These are phyloP conservation scores for Coriaria nepalensis DNA, from an alignment of 306 rosid genomes.

Conservation along the genomic window DNA sequence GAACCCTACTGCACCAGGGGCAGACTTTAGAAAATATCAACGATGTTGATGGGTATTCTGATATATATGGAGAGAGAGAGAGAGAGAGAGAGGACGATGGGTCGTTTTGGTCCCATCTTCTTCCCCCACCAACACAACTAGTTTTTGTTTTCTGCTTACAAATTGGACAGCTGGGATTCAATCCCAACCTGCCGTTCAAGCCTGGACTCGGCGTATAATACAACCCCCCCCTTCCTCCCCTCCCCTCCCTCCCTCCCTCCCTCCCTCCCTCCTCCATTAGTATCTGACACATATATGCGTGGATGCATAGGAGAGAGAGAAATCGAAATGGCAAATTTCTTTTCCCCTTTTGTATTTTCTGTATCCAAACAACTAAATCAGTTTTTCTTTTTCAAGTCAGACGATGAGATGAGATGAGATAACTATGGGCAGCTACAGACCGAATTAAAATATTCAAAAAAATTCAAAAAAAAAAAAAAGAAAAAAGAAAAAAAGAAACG, in stretches of 20 bases:
- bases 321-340: conserved; percentile 6
- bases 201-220: conserved; percentile 30
- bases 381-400: neutral
- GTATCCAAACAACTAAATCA: conserved; percentile 8
- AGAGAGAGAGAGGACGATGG: conserved; percentile 34
- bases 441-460: neutral
- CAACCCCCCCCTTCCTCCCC: too few relatives aligned
- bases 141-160: neutral
- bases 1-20: conserved; percentile 16
- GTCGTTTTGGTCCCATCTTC: conserved; percentile 77
- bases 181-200: conserved; percentile 54
- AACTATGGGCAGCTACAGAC: conserved; percentile 10
- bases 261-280: conserved; percentile 26
- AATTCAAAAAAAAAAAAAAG: neutral
- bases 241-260: too few relatives aligned
- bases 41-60: conserved; percentile 63
- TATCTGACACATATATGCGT: conserved; percentile 35
- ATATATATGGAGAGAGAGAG: conserved; percentile 29
- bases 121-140: conserved; percentile 23
- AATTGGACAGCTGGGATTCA: conserved; percentile 57
- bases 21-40: conserved; percentile 28
- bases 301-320: conserved; percentile 32
- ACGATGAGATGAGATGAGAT: conserved; percentile 7
- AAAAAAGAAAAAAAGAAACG: too few relatives aligned
- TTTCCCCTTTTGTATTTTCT: conserved; percentile 1